These are phyloP conservation scores for Leucaena leucocephala DNA, from an alignment of 306 rosid genomes.

Conservation along the genomic window DNA sequence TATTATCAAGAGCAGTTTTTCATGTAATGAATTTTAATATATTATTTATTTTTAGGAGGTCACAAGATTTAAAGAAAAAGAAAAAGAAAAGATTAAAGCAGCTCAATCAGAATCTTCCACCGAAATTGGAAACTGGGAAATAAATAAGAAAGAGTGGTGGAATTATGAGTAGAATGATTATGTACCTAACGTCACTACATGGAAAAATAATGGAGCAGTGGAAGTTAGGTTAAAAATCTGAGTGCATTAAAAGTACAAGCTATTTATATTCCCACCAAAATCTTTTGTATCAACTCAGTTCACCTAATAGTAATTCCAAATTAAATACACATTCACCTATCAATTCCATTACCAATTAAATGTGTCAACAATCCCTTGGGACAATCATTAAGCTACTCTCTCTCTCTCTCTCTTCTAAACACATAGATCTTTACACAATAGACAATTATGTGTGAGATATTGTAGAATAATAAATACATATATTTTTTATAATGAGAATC, in stretches of 20 bases:
- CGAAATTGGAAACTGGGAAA: too few relatives aligned
- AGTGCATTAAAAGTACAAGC: slow-evolving; percentile 4
- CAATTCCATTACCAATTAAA: background rate
- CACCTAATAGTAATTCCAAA: background rate
- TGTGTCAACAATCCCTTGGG: background rate
- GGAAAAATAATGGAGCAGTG: background rate
- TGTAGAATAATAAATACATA: too few relatives aligned
- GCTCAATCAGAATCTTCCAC: background rate
- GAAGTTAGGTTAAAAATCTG: slow-evolving; percentile 9
- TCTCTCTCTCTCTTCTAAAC: too few relatives aligned
- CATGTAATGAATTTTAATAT: too few relatives aligned
- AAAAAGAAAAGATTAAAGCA: background rate
- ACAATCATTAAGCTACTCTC: background rate
- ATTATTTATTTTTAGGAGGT: too few relatives aligned
- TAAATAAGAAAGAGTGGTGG: background rate
- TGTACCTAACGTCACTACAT: background rate
- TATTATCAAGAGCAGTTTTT: background rate
- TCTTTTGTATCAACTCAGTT: background rate
- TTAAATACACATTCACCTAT: background rate
- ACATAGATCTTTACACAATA: too few relatives aligned
- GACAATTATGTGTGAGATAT: too few relatives aligned
- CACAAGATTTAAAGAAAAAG: background rate
- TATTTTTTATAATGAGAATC: too few relatives aligned
- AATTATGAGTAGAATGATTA: slow-evolving; percentile 1
- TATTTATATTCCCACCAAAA: slow-evolving; percentile 1